Percentiles rank a stretch among this genome's conserved stretches.
Evolutionary conservation across 495 filamentous ascomycete species (phyloP).

Genomic region (Penicillium canescens): DNA sequence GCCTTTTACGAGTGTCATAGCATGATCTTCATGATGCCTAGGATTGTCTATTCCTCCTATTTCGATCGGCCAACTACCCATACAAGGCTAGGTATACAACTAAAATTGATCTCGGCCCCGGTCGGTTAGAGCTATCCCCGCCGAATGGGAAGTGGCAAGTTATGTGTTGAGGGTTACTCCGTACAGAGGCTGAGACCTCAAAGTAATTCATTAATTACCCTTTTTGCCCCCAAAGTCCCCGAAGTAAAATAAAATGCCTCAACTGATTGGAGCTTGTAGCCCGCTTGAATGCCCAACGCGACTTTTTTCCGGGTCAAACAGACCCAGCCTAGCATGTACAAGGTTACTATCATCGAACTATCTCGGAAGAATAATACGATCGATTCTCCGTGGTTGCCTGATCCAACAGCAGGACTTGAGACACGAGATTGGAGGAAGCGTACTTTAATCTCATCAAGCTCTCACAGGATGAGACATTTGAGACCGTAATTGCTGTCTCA

Average conservation of each 20-base stretch:
- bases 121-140: no score
- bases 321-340: constrained; percentile 6
- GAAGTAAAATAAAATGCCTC: neutral
- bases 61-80: neutral
- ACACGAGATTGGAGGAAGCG: no score
- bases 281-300: constrained; percentile 16
- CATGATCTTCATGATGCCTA: neutral
- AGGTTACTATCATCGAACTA: constrained; percentile 14
- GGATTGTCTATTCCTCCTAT: neutral
- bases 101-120: no score
- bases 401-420: neutral
- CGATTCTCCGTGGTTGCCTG: constrained; percentile 13
- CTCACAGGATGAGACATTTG: constrained; percentile 6
- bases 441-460: neutral
- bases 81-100: no score
- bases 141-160: neutral
- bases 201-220: neutral
- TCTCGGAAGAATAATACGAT: neutral
- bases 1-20: neutral
- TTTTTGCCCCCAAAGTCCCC: neutral
- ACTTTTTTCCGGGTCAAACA: constrained; percentile 6
- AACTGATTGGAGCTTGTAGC: constrained; percentile 6
- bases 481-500: constrained; percentile 17
- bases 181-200: constrained; percentile 13
- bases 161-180: neutral